These are phyloP conservation scores for Xerocomus cyaneibrunnescens DNA, from an alignment of 1,284 basidiomycete species.

Conservation along the genomic window DNA sequence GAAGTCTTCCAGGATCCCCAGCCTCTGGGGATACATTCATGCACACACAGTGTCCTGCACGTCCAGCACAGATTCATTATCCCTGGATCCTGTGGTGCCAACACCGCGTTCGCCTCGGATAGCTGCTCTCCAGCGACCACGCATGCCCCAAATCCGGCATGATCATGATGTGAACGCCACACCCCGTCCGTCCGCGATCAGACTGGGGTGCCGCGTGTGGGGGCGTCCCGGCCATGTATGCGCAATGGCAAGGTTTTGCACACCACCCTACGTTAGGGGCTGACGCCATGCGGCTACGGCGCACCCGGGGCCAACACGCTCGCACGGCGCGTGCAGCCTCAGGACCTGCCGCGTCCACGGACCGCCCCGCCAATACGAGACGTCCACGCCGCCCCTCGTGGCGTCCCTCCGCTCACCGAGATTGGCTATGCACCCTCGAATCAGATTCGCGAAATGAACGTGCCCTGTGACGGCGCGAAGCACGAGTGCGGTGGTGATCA, in stretches of 20 bases:
- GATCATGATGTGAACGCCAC: slow-evolving; percentile 12
- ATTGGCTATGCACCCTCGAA: slow-evolving; percentile 27
- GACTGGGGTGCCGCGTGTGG: slow-evolving; percentile 1
- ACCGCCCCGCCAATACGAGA: background rate
- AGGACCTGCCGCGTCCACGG: background rate
- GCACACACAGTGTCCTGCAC: no score
- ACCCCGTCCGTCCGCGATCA: slow-evolving; percentile 5
- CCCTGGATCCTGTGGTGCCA: background rate
- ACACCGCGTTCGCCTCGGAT: slow-evolving; percentile 17
- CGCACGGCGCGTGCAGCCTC: slow-evolving; percentile 3
- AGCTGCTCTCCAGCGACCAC: background rate
- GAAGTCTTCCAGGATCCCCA: slow-evolving; percentile 6
- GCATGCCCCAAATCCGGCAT: slow-evolving; percentile 1
- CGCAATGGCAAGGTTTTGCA: background rate
- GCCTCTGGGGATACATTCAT: background rate
- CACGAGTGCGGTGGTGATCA: background rate
- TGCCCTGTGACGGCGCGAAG: background rate
- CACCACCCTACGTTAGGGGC: slow-evolving; percentile 8
- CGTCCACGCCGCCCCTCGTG: slow-evolving; percentile 3
- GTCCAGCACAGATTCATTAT: background rate
- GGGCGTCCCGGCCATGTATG: background rate
- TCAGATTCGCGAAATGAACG: slow-evolving; percentile 28
- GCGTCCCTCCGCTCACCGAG: slow-evolving; percentile 13
- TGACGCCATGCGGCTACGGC: slow-evolving; percentile 23
- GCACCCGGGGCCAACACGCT: slow-evolving; percentile 11